Evolutionary conservation across 345 rosid species (phyloP).

Genomic region (Rhizophora apiculata): DNA sequence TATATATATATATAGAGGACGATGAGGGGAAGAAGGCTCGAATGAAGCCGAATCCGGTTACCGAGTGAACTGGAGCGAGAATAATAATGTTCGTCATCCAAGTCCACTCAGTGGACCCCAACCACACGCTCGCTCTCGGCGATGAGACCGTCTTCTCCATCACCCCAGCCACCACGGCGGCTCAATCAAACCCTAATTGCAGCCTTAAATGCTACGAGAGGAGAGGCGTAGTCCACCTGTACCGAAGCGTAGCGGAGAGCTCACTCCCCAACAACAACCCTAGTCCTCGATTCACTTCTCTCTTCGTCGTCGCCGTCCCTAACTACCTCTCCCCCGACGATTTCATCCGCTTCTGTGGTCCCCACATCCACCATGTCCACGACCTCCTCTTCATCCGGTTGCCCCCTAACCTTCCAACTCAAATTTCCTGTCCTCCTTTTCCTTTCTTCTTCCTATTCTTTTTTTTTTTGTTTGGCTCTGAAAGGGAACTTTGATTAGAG

Average conservation of each 20-base stretch:
- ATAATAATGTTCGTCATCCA: conserved; percentile 61
- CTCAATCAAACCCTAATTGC: conserved; percentile 22
- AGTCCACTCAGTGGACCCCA: conserved; percentile 81
- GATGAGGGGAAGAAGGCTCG: too few species aligned
- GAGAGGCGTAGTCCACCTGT: conserved; percentile 74
- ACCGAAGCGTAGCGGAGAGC: conserved; percentile 53
- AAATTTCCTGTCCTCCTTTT: too few species aligned
- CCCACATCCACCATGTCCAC: conserved; percentile 41
- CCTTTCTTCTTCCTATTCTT: too few species aligned
- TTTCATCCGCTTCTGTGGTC: conserved; percentile 65
- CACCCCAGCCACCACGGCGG: conserved; percentile 23
- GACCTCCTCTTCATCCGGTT: conserved; percentile 71
- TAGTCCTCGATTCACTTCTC: conserved; percentile 60
- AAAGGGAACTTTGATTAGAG: not conserved
- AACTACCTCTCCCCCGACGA: conserved; percentile 72
- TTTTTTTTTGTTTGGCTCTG: not conserved
- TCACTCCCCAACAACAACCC: conserved; percentile 52
- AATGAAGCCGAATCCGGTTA: too few species aligned
- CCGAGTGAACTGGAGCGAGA: too few species aligned
- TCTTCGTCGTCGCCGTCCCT: conserved; percentile 82
- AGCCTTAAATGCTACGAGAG: conserved; percentile 51
- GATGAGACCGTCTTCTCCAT: conserved; percentile 46
- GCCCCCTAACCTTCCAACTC: not conserved
- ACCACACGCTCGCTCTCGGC: conserved; percentile 47
- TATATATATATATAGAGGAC: too few species aligned